Conservation (phyloP, 2,329 filamentous ascomycete genomes). For the Neofusicoccum umdonicola region DNA sequence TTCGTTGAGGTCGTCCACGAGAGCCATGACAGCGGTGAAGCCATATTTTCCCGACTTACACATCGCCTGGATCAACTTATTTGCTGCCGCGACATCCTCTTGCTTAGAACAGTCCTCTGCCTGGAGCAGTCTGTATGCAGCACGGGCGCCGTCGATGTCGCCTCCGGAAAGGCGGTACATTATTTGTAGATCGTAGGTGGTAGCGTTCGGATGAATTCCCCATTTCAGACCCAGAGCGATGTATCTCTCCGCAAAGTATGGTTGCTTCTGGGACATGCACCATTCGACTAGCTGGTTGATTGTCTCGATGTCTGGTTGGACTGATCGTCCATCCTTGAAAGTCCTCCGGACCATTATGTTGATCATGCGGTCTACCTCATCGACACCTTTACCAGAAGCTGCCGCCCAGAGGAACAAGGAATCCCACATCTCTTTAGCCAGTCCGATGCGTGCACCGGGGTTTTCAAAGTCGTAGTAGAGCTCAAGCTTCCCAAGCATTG, state of each 20-base stretch:
- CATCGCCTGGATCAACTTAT: constrained; percentile 69
- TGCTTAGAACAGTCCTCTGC: constrained; percentile 51
- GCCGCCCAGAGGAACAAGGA: constrained; percentile 74
- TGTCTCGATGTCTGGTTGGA: constrained; percentile 63
- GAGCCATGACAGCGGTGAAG: constrained; percentile 68
- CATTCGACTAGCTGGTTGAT: constrained; percentile 75
- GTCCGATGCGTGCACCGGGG: not conserved
- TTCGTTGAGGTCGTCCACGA: constrained; percentile 71
- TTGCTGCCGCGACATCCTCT: constrained; percentile 63
- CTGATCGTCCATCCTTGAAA: constrained; percentile 45
- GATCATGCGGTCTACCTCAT: constrained; percentile 73
- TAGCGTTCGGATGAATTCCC: constrained; percentile 64
- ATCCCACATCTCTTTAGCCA: constrained; percentile 54
- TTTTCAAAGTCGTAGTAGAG: not conserved
- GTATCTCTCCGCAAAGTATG: constrained; percentile 71
- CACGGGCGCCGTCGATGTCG: constrained; percentile 68
- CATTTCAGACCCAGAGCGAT: constrained; percentile 64
- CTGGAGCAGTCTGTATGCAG: constrained; percentile 63
- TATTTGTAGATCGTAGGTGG: constrained; percentile 72
- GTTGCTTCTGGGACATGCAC: constrained; percentile 67
- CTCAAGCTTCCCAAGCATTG: constrained; percentile 9
- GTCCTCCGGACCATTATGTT: constrained; percentile 59
- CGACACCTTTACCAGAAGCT: constrained; percentile 66
- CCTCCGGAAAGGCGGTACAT: constrained; percentile 70
- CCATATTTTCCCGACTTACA: constrained; percentile 60